A percentile compares a stretch with the other conserved stretches of the same genome.
These are phyloP conservation scores for Sclerotinia sclerotiorum DNA, from an alignment of 2,329 filamentous ascomycete species.

Conservation along the genomic window DNA sequence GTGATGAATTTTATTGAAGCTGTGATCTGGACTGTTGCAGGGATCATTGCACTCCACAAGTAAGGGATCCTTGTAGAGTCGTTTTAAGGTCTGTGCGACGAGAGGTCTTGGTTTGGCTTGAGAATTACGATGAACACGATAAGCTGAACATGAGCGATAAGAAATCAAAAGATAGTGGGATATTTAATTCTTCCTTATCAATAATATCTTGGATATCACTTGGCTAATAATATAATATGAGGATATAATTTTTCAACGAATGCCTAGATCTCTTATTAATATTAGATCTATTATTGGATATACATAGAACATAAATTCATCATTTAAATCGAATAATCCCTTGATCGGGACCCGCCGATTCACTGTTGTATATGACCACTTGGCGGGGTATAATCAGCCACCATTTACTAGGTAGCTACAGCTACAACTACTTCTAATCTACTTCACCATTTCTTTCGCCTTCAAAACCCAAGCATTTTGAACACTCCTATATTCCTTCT, in stretches of 20 bases:
- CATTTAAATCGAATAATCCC: neutral
- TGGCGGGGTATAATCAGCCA: conserved; percentile 11
- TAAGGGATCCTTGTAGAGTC: too few species aligned
- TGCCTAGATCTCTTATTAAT: neutral
- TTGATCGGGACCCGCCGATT: neutral
- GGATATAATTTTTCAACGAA: neutral
- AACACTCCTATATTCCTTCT: neutral
- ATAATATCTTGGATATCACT: neutral
- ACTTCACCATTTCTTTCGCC: neutral
- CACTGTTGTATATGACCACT: neutral
- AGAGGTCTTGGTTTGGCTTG: too few species aligned
- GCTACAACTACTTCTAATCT: neutral
- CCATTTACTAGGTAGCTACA: neutral
- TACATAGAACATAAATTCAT: neutral
- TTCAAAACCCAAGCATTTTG: neutral
- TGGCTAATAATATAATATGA: neutral
- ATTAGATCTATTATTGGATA: neutral
- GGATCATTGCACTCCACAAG: neutral
- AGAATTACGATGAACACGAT: neutral
- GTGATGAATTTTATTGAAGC: neutral
- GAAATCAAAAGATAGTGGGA: neutral
- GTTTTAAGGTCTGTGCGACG: neutral
- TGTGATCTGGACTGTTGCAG: neutral
- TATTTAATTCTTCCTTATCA: neutral
- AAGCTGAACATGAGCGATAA: conserved; percentile 1